Conservation (phyloP, 2,329 filamentous ascomycete species). For the Sclerotinia minor region DNA sequence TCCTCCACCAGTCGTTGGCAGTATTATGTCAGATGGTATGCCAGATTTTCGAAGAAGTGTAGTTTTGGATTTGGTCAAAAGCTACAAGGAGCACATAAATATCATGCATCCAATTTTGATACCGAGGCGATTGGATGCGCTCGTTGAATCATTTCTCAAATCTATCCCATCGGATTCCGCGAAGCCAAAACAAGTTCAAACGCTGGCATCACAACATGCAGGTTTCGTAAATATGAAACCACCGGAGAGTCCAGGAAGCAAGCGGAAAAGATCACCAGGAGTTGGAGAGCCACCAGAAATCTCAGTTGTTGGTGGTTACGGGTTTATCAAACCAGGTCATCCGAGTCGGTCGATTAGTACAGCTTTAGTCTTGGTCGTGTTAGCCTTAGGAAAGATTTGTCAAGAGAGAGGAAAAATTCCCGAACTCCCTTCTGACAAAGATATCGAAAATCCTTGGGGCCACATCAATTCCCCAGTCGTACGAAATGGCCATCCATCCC, state of each 20-base stretch:
- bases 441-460: constrained; percentile 29
- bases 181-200: constrained; percentile 34
- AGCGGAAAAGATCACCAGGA: constrained; percentile 40
- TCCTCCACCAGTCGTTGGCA: constrained; percentile 26
- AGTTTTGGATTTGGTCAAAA: constrained; percentile 56
- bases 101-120: constrained; percentile 66
- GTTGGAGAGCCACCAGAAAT: constrained; percentile 33
- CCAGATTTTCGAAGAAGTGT: constrained; percentile 55
- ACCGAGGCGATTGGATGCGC: constrained; percentile 51
- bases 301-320: constrained; percentile 32
- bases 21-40: constrained; percentile 47
- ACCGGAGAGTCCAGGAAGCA: constrained; percentile 41
- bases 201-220: constrained; percentile 29
- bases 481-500: constrained; percentile 56
- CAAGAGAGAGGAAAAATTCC: constrained; percentile 55
- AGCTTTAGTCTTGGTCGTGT: constrained; percentile 76
- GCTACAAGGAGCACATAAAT: constrained; percentile 61
- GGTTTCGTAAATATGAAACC: constrained; percentile 33
- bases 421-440: constrained; percentile 53
- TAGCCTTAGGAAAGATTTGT: constrained; percentile 86
- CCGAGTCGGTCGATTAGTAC: constrained; percentile 71
- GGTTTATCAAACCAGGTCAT: constrained; percentile 47
- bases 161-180: constrained; percentile 37
- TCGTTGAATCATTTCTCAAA: constrained; percentile 40
- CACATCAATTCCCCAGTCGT: constrained; percentile 37